Evolutionary conservation across 176 grass and related monocot species (phyloP), one percentile per base, ranked within the genome.

Genomic region (Paspalum vaginatum): DNA sequence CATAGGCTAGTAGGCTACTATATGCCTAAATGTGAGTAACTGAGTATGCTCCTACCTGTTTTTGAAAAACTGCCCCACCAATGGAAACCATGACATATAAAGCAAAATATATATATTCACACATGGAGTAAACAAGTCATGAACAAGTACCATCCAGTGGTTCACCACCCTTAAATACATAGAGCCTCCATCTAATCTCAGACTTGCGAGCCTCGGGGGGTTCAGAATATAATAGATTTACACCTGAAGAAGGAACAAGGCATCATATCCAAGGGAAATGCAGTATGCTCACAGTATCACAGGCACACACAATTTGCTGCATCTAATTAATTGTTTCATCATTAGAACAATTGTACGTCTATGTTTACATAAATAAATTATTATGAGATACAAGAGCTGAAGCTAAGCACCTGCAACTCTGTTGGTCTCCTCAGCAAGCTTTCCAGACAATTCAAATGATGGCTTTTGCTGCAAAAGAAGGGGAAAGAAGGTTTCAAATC

Each of bases 341-440:
- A 77, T 48, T 52, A 77, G 70, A 77, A 64, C 9, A 59, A 78
- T 5, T 56, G 14, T 48, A 47, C 5, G 9, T 20, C 14, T 59
- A 65, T n/a, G 1, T 48, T 65, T 5, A 66, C 40, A 21, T 18
- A 69, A 22, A 41, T 9, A 55, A 72, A 47, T 9, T 16, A 61
- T 24, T 39, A 70, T 42, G 44, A 70, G 41, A 68, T 83, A 78
- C 22, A 77, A 21, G 45, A 47, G 16, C 60, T 75, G 75, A 45
- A 52, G 55, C 65, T 46, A 56, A 70, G 68, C 51, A 93, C 96
- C 96, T 93, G 88, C 84, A 88, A 99, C 88, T 93, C 76, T 93
- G 73, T 99, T 99, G 59, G 92, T 99, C 84, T 99, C 96, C 77
- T 95, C 92, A 8, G 96, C 92, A 80, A 99, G 96, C 84, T 99